Evolutionary conservation across 2,329 filamentous ascomycete genomes (phyloP), one percentile per base, ranked within the genome.

Genomic region (Colletotrichum trifolii): DNA sequence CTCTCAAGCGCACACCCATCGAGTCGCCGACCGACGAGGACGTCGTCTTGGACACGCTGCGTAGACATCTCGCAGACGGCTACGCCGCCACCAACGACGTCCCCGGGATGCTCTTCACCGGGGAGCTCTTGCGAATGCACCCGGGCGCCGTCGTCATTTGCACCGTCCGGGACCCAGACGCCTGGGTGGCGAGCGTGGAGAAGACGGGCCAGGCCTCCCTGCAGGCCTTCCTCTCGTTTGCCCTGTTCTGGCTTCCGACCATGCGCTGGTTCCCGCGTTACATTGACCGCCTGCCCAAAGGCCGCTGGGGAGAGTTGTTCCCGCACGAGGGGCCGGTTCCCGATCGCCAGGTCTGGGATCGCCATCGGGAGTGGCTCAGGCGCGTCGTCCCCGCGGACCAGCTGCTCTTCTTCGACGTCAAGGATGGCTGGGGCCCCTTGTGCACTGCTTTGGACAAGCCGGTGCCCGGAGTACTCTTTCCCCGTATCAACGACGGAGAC

Each of bases 371-470:
- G 15, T 60, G 58, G 54, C 43, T 66, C 7, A 66, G 48, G 8
- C 46, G 60, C 13, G 52, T 67, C 1, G 72, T 75, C 7, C 71
- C 73, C 5, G 8, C 54, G 38, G 71, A 75, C 8, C 64, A 64
- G 52, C 65, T 76, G 17, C 59, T 75, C 9, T 68, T 72, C 43
- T 69, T 71, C 35, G 65, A 72, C 3, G 64, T 75, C 12, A 67
- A 66, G 34, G 69, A 74, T 6, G 76, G 75, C 0, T 79, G 77
- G 76, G 73, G 60, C 17, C 74, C 75, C 11, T 55, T 79, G 6
- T 77, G 74, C 65, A 63, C 72, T 45, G 73, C 75, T 17, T 66
- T 78, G 42, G 67, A 65, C 66, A 68, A 71, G 57, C 72, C 71
- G 2, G 52, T 76, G 4, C 75, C 74, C 2, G 66, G 72, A 47